A percentile compares a stretch with the other conserved stretches of the same genome.
These are phyloP conservation scores for Blastocystis sp. DNA, from an alignment of 352 stramenopile genomes.

Conservation along the genomic window DNA sequence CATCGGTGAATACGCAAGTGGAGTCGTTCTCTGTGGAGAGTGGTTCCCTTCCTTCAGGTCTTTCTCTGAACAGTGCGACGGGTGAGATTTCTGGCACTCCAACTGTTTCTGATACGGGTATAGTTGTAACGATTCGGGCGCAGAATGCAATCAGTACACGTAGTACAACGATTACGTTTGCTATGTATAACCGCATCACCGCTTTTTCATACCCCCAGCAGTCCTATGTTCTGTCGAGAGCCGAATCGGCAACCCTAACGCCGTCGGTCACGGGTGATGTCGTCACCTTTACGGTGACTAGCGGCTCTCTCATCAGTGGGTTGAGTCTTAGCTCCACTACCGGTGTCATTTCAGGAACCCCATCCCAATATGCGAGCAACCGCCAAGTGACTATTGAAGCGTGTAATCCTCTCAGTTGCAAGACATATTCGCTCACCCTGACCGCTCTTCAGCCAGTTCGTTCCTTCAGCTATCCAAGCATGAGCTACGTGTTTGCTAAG, in stretches of 20 bases:
- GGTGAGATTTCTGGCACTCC: constrained; percentile 15
- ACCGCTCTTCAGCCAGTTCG: background rate
- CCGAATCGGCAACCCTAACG: background rate
- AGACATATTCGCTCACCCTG: background rate
- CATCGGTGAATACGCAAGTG: constrained; percentile 13
- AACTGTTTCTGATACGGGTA: background rate
- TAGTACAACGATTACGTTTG: background rate
- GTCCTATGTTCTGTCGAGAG: background rate
- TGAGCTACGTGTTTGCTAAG: background rate
- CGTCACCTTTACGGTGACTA: background rate
- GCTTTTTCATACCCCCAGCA: background rate
- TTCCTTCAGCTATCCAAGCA: background rate
- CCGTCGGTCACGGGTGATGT: background rate
- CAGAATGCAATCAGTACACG: background rate
- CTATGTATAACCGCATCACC: background rate
- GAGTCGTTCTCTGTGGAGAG: background rate
- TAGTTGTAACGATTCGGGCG: background rate
- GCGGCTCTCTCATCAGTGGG: background rate
- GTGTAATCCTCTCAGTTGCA: background rate
- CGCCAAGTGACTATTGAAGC: background rate
- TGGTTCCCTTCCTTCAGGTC: background rate
- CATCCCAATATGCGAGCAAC: background rate
- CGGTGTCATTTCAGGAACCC: background rate
- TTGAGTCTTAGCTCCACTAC: background rate
- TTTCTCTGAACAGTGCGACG: background rate